These are phyloP conservation scores for Forsythia viridissima DNA, from an alignment of 257 asterid species.

Conservation along the genomic window DNA sequence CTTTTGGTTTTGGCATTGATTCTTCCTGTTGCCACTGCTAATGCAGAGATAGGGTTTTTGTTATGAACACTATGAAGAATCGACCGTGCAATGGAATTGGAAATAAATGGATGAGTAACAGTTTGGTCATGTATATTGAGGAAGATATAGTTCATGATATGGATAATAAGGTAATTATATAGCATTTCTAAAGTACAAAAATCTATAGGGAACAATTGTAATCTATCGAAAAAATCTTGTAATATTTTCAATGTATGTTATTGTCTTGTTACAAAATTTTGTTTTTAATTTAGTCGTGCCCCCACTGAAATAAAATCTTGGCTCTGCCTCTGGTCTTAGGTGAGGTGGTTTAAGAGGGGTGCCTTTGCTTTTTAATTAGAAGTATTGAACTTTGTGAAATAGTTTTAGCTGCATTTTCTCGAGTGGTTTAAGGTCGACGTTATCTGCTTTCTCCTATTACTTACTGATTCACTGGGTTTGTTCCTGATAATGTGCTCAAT, in stretches of 20 bases:
- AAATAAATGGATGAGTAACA: neutral
- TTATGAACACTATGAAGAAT: neutral
- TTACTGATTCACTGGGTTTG: neutral
- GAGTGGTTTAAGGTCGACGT: neutral
- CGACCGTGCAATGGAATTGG: neutral
- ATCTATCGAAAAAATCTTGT: neutral
- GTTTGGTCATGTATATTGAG: too few species aligned
- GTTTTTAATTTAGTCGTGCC: neutral
- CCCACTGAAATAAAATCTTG: neutral
- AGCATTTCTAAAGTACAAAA: neutral
- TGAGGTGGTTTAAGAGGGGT: neutral
- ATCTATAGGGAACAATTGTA: neutral
- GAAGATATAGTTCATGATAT: too few species aligned
- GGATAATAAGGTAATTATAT: too few species aligned
- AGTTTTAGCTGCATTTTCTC: neutral
- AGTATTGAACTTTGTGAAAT: neutral
- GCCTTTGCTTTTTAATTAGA: neutral
- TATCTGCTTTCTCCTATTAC: neutral
- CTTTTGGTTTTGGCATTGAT: neutral
- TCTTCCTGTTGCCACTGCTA: neutral
- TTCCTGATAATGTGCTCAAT: neutral
- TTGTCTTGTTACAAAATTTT: neutral
- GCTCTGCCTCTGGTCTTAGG: neutral
- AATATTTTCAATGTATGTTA: neutral
- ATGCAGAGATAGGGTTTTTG: neutral